phyloP scores from a whole-genome alignment of 2,329 filamentous ascomycete species.

The Aspergillus fijiensis region DNA sequence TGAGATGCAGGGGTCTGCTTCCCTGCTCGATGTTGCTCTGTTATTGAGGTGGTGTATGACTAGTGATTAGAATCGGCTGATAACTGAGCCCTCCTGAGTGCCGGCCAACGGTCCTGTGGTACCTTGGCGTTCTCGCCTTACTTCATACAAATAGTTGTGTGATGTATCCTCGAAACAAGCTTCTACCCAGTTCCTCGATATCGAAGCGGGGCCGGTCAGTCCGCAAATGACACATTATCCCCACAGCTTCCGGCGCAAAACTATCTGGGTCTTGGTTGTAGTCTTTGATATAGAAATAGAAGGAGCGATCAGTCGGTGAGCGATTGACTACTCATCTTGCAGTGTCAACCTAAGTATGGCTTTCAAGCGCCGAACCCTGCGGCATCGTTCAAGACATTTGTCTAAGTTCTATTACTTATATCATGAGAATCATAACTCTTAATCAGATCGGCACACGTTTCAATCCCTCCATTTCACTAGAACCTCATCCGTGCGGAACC shows the following conservation, averaged over 20 bases:
- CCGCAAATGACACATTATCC: not conserved
- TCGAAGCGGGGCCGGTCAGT: not conserved
- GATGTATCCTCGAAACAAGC: not conserved
- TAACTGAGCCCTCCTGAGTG: not conserved
- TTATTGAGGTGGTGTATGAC: conserved; percentile 2
- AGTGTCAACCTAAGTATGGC: not conserved
- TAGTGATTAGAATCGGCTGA: conserved; percentile 4
- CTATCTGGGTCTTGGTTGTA: not conserved
- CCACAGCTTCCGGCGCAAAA: not conserved
- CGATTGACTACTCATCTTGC: not conserved
- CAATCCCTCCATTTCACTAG: conserved; percentile 73
- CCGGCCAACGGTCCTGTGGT: not conserved
- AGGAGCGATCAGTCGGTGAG: not conserved
- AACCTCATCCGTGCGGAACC: conserved; percentile 80
- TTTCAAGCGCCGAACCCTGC: not conserved
- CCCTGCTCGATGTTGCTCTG: conserved; percentile 4
- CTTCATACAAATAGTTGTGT: not conserved
- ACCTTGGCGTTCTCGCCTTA: not conserved
- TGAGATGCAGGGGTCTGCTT: not conserved
- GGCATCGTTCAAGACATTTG: not conserved
- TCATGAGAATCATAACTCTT: conserved; percentile 9
- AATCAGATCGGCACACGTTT: conserved; percentile 10
- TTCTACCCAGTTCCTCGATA: not conserved
- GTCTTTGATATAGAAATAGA: not conserved
- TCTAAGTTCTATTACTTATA: conserved; percentile 1